Evolutionary conservation across 768 basidiomycete species (phyloP), one percentile per base, ranked within the genome.

Genomic region (Rhodotorula graminis): DNA sequence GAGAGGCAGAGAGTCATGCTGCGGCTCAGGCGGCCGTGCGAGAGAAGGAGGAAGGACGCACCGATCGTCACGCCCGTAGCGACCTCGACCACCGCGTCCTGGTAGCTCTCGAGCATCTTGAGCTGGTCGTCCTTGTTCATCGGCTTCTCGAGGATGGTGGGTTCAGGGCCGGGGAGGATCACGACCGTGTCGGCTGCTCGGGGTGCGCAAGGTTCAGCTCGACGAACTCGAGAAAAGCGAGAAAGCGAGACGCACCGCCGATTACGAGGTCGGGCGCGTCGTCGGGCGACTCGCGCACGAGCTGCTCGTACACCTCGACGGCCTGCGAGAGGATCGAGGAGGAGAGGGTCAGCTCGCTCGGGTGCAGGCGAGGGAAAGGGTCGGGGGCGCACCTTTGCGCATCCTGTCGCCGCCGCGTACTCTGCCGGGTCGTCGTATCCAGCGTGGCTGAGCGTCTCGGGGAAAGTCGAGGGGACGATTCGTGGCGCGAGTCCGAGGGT

Each of bases 181-280:
- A 98, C 93, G 23, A 99, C 88, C 0, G 96, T 98, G 80, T 99
- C 96, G 74, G 95, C 96, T 93, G 80, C 56, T 2, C 2, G 6
- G 2, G n/a, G 7, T 10, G 37, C 37, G 37, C n/a, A 61, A 46
- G 27, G 31, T 33, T 60, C 40, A 49, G 58, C 62, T 16, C 9
- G 31, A 47, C 21, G 14, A 25, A 0, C 3, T 21, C 18, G 44
- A 12, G 44, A 23, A 14, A n/a, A 31, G 49, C 2, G 29, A 44
- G 52, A 33, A 46, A 21, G 57, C 40, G 58, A 3, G 25, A 27
- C 55, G 59, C 62, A 88, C 90, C 89, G 47, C 85, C 87, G 69
- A 92, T 91, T 46, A 93, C 90, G 23, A 93, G 84, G 81, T 91
- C 90, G 0, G 90, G 89, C 0, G 88, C 83, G 76, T 91, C 86